Percentiles rank a stretch among this genome's conserved stretches.
These are phyloP conservation scores for Coemansia sp. DNA, from an alignment of 371 early-diverging fungal species.

Conservation along the genomic window DNA sequence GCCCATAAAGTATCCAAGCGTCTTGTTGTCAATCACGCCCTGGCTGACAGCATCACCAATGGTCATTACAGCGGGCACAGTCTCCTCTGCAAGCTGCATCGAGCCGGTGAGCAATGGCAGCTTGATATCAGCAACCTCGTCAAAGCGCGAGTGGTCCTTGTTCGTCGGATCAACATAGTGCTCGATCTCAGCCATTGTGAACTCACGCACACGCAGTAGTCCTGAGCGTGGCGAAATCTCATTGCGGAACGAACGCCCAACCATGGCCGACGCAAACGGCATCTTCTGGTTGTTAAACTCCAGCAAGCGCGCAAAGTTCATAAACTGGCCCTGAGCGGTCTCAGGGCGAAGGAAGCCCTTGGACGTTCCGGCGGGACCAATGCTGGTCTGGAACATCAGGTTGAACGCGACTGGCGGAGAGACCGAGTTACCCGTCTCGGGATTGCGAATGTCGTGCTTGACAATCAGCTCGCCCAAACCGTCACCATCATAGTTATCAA, in stretches of 20 bases:
- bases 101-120: conserved; percentile 78
- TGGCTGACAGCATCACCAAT: conserved; percentile 94
- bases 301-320: conserved; percentile 96
- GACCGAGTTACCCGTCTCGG: conserved; percentile 90
- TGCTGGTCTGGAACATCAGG: conserved; percentile 98
- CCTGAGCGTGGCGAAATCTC: conserved; percentile 99
- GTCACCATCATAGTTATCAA: conserved; percentile 91
- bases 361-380: conserved; percentile 97
- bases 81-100: conserved; percentile 77
- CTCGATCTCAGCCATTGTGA: conserved; percentile 99
- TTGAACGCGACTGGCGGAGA: conserved; percentile 95
- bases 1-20: conserved; percentile 98
- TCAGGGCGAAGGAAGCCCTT: conserved; percentile 98
- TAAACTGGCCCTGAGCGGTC: conserved; percentile 99
- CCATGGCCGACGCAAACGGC: conserved; percentile 99
- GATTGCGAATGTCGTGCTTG: conserved; percentile 86
- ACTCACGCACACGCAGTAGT: conserved; percentile 98
- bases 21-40: conserved; percentile 94
- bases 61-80: conserved; percentile 68
- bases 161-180: conserved; percentile 97
- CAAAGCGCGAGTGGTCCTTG: conserved; percentile 93
- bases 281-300: conserved; percentile 98
- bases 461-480: conserved; percentile 88
- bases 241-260: conserved; percentile 99
- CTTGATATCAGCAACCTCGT: conserved; percentile 74